Evolutionary conservation across 108 stramenopile species (phyloP), one percentile per base, ranked within the genome.

Genomic region (Skeletonema potamos): DNA sequence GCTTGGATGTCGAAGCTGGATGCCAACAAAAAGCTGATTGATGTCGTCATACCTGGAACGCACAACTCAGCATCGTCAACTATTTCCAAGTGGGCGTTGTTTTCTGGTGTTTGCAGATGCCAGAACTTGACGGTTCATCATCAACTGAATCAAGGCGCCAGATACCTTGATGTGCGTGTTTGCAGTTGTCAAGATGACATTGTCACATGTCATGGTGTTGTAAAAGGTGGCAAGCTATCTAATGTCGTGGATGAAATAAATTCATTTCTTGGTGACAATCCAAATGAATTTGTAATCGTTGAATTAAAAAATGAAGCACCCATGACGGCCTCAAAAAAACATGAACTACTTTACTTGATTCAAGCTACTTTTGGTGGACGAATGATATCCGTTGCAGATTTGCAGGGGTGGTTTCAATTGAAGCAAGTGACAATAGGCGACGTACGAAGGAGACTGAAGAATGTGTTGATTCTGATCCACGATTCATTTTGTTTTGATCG

Each of bases 51-150:
- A 15, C 86, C 86, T 2, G 89, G 85, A 51, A 83, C 85, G 59
- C 86, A 87, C 62, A 82, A 90, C 76, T 79, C 86, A 4, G 89
- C 85, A 30, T 85, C 86, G 12, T 74, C 58, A 62, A 86, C 89
- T 9, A 86, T 90, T 20, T 57, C 72, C n/a, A 63, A 70, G 36
- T 77, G 72, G 61, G 58, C 73, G 10, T 69, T 72, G n/a, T 90
- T 84, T 51, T 74, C 82, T n/a, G 89, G 83, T 9, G 77, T 87
- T 4, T 86, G 77, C 0, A 62, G 71, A 7, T 84, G 79, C 10
- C 89, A 90, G 48, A 90, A 86, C 72, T 72, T 86, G 7, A 58
- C 79, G 10, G 81, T 90, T 10, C 11, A 44, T n/a, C 85, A 90
- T 20, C 89, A 90, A 63, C 67, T 90, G 4, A 71, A 66, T 29